These are phyloP conservation scores for Phytophthora vignae DNA, from an alignment of 352 stramenopile species.

Conservation along the genomic window DNA sequence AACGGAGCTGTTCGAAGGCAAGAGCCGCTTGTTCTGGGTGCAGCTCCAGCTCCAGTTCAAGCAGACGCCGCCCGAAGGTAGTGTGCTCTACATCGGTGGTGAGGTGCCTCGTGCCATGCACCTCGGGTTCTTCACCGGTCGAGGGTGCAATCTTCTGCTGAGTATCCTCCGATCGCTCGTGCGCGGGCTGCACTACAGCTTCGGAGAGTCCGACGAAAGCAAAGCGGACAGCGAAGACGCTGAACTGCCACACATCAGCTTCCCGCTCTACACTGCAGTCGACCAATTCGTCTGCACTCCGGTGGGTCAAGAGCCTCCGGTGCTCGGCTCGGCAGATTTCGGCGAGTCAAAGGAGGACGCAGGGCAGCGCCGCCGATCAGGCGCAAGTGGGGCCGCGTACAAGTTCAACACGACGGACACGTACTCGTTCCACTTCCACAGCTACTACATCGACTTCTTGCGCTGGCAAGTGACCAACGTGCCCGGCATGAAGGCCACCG, in stretches of 20 bases:
- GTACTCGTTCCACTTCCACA: constrained; percentile 82
- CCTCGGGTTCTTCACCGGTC: constrained; percentile 64
- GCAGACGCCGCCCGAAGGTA: constrained; percentile 40
- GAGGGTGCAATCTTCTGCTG: constrained; percentile 62
- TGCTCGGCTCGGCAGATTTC: constrained; percentile 59
- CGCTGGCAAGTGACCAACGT: constrained; percentile 64
- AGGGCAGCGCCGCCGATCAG: constrained; percentile 41
- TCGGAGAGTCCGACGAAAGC: constrained; percentile 32
- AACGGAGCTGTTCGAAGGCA: constrained; percentile 50
- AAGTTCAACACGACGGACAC: constrained; percentile 68
- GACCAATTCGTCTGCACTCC: constrained; percentile 72
- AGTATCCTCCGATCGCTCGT: constrained; percentile 63
- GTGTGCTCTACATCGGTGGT: constrained; percentile 71
- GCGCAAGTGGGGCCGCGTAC: constrained; percentile 40
- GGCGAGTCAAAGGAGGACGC: constrained; percentile 54
- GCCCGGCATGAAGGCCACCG: constrained; percentile 54
- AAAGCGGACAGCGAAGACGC: constrained; percentile 38
- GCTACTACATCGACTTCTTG: constrained; percentile 74
- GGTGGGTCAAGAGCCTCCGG: constrained; percentile 37
- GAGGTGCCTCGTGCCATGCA: constrained; percentile 63
- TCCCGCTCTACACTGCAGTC: constrained; percentile 68
- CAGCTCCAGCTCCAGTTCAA: constrained; percentile 80
- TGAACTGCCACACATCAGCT: constrained; percentile 73
- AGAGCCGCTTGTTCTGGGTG: constrained; percentile 67
- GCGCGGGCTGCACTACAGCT: constrained; percentile 63